These are phyloP conservation scores for Rhododendron henanense DNA, from an alignment of 148 eudicot genomes.

Conservation along the genomic window DNA sequence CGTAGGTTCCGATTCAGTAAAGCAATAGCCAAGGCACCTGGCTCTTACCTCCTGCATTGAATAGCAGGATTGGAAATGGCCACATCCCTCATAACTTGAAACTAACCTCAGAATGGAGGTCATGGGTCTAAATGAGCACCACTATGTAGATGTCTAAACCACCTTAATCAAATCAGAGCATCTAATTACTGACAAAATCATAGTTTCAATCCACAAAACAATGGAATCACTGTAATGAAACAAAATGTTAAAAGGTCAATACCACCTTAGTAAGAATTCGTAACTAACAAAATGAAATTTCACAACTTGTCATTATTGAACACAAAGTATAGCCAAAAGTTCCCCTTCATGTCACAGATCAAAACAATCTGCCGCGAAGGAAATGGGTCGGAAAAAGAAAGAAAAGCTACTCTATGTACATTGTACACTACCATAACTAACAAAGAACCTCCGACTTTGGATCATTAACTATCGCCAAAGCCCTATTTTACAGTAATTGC, in stretches of 20 bases:
- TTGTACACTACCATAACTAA: slow-evolving; percentile 1
- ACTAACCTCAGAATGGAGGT: background rate
- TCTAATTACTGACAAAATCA: background rate
- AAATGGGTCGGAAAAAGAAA: background rate
- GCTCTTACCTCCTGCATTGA: background rate
- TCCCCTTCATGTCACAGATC: background rate
- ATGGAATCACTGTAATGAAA: background rate
- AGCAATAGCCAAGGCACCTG: too few relatives aligned
- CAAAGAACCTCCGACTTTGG: background rate
- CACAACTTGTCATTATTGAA: background rate
- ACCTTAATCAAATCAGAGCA: background rate
- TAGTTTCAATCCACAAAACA: background rate
- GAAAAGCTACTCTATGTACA: background rate
- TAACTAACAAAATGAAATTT: background rate
- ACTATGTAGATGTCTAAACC: background rate
- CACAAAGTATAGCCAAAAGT: background rate
- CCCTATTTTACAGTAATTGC: background rate
- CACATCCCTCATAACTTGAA: background rate
- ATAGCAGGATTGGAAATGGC: background rate
- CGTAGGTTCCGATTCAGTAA: too few relatives aligned
- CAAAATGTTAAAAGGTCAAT: background rate
- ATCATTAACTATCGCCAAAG: slow-evolving; percentile 8
- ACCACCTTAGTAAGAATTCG: background rate
- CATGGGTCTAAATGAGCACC: background rate
- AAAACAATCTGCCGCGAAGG: background rate